Evolutionary conservation across 1,139 yeast species (phyloP).

Genomic region (Saccharomycopsis hybrid): DNA sequence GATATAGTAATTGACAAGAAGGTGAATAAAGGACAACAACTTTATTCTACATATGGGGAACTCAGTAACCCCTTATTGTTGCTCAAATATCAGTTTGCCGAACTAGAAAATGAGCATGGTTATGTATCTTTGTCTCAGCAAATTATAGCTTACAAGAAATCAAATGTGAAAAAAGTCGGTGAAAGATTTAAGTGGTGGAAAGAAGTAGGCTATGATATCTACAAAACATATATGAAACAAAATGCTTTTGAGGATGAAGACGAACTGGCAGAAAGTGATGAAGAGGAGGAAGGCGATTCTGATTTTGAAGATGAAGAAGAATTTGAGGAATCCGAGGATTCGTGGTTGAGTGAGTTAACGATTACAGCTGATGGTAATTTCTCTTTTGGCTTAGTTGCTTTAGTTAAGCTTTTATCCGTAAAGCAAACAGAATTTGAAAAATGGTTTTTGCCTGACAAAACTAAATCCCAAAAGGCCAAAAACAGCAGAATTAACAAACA

Average conservation of each 20-base stretch:
- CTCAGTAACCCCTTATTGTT: slow-evolving; percentile 58
- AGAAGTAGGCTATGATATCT: slow-evolving; percentile 39
- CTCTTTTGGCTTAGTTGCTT: slow-evolving; percentile 4
- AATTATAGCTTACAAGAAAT: slow-evolving; percentile 37
- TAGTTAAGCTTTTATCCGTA: slow-evolving; percentile 6
- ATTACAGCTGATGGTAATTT: background rate
- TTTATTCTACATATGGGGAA: slow-evolving; percentile 77
- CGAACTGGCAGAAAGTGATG: slow-evolving; percentile 16
- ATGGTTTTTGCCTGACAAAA: slow-evolving; percentile 5
- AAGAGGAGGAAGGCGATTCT: slow-evolving; percentile 10
- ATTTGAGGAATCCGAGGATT: slow-evolving; percentile 22
- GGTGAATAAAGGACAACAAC: slow-evolving; percentile 46
- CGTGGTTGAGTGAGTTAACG: slow-evolving; percentile 7
- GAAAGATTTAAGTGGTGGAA: slow-evolving; percentile 62
- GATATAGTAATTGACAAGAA: slow-evolving; percentile 43
- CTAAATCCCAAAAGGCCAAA: slow-evolving; percentile 3
- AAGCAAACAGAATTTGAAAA: slow-evolving; percentile 5
- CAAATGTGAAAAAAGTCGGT: slow-evolving; percentile 32
- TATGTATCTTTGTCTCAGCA: slow-evolving; percentile 51
- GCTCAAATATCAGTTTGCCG: slow-evolving; percentile 71
- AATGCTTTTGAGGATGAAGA: slow-evolving; percentile 25
- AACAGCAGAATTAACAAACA: background rate
- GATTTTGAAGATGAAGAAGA: slow-evolving; percentile 24
- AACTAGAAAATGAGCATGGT: slow-evolving; percentile 50
- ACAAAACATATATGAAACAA: slow-evolving; percentile 26